phyloP scores from a whole-genome alignment of 495 filamentous ascomycete genomes.

The Schizothecium vesticola region DNA sequence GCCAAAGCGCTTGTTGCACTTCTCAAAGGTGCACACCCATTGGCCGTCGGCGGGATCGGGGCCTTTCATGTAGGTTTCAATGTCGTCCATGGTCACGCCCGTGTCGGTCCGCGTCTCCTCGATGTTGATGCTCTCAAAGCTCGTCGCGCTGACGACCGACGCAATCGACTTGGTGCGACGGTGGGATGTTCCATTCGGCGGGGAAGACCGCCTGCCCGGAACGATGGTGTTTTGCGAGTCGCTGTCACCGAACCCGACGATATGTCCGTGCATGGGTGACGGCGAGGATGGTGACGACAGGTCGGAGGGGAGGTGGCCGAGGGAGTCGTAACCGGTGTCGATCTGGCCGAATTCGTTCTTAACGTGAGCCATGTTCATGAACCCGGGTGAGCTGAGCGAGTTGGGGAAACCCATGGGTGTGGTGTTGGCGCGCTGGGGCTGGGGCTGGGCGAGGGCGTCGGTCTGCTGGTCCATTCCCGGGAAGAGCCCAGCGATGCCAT shows the following conservation, averaged over 20 bases:
- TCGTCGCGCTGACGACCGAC: conserved; percentile 46
- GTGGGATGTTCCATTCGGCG: conserved; percentile 35
- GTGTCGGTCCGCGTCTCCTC: conserved; percentile 57
- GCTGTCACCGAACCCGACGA: conserved; percentile 14
- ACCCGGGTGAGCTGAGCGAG: conserved; percentile 46
- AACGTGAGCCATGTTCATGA: conserved; percentile 50
- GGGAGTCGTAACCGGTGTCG: conserved; percentile 40
- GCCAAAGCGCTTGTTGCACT: conserved; percentile 79
- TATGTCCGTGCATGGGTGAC: conserved; percentile 30
- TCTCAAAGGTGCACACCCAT: conserved; percentile 78
- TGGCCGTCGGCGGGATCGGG: conserved; percentile 69
- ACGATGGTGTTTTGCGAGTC: conserved; percentile 17
- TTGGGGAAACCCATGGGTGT: conserved; percentile 35
- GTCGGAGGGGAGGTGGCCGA: conserved; percentile 27
- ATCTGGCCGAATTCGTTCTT: conserved; percentile 48
- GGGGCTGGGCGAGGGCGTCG: conserved; percentile 29
- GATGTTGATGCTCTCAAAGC: conserved; percentile 51
- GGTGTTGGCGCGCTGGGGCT: conserved; percentile 33
- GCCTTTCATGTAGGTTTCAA: conserved; percentile 75
- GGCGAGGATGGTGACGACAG: conserved; percentile 22
- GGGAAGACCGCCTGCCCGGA: conserved; percentile 15
- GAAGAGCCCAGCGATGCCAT: conserved; percentile 36
- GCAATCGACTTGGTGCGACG: conserved; percentile 46
- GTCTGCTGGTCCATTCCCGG: conserved; percentile 43
- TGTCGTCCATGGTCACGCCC: conserved; percentile 81